Evolutionary conservation across 495 filamentous ascomycete species (phyloP).

Genomic region (Penicillium arizonense): DNA sequence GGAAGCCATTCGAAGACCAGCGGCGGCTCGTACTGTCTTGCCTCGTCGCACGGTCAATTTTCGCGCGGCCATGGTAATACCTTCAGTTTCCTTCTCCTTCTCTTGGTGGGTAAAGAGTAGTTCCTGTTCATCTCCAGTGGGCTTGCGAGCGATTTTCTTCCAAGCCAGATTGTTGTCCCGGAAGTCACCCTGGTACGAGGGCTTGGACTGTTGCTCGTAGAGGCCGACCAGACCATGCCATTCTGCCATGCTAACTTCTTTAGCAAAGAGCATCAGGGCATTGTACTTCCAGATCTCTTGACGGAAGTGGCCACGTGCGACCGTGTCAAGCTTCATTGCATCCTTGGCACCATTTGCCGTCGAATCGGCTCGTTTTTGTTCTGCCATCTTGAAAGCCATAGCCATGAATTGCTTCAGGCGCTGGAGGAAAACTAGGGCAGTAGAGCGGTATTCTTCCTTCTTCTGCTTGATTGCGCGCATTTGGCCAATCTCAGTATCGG

Average conservation of each 20-base stretch:
- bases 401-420: slow-evolving; percentile 78
- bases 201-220: slow-evolving; percentile 73
- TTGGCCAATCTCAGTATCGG: slow-evolving; percentile 76
- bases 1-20: slow-evolving; percentile 48
- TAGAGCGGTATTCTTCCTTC: slow-evolving; percentile 78
- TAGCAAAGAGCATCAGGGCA: slow-evolving; percentile 78
- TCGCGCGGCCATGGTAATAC: slow-evolving; percentile 72
- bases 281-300: slow-evolving; percentile 76
- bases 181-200: slow-evolving; percentile 80
- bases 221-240: slow-evolving; percentile 77
- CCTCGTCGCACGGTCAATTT: slow-evolving; percentile 93
- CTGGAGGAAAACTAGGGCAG: slow-evolving; percentile 69
- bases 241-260: slow-evolving; percentile 74
- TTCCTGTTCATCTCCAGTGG: slow-evolving; percentile 81
- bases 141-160: slow-evolving; percentile 78
- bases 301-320: slow-evolving; percentile 51
- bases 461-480: slow-evolving; percentile 94
- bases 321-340: slow-evolving; percentile 48
- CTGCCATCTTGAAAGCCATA: slow-evolving; percentile 72
- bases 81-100: slow-evolving; percentile 70
- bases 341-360: slow-evolving; percentile 43
- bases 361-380: slow-evolving; percentile 60
- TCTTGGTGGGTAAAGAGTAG: slow-evolving; percentile 84
- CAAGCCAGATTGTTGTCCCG: slow-evolving; percentile 74
- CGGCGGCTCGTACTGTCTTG: slow-evolving; percentile 74